These are phyloP conservation scores for Litchi chinensis DNA, from an alignment of 345 rosid species.

Conservation along the genomic window DNA sequence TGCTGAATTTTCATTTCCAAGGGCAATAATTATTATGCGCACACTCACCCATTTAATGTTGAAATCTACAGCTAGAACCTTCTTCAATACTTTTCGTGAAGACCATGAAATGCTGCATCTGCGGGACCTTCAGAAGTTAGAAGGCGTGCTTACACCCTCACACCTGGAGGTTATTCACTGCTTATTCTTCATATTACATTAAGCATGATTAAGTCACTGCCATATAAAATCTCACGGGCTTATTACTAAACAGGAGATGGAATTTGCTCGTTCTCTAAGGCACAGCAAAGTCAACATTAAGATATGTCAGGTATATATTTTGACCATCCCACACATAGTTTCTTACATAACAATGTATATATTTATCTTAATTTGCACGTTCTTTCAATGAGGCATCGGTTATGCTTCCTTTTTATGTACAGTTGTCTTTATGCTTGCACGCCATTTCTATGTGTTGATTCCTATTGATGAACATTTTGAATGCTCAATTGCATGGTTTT, in stretches of 20 bases:
- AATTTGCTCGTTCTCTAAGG: constrained; percentile 87
- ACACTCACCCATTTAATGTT: constrained; percentile 19
- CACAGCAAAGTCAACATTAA: constrained; percentile 86
- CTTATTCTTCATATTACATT: background rate
- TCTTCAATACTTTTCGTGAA: constrained; percentile 77
- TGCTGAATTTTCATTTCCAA: constrained; percentile 4
- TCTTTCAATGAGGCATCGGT: background rate
- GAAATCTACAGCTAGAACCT: constrained; percentile 58
- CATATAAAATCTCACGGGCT: background rate
- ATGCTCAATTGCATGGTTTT: background rate
- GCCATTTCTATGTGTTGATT: background rate
- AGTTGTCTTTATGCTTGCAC: background rate
- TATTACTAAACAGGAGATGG: constrained; percentile 75
- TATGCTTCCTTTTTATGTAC: background rate
- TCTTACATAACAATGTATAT: background rate
- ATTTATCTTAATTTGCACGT: no score
- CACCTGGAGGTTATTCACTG: constrained; percentile 78
- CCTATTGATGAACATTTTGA: background rate
- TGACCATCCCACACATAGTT: background rate
- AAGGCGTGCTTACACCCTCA: constrained; percentile 89
- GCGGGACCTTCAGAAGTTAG: constrained; percentile 91
- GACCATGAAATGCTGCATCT: constrained; percentile 88
- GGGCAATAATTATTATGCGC: constrained; percentile 9
- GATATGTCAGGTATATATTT: constrained; percentile 73
- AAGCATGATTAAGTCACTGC: background rate